Evolutionary conservation across 1,284 basidiomycete genomes (phyloP).

Genomic region (Clitocybe nebularis): DNA sequence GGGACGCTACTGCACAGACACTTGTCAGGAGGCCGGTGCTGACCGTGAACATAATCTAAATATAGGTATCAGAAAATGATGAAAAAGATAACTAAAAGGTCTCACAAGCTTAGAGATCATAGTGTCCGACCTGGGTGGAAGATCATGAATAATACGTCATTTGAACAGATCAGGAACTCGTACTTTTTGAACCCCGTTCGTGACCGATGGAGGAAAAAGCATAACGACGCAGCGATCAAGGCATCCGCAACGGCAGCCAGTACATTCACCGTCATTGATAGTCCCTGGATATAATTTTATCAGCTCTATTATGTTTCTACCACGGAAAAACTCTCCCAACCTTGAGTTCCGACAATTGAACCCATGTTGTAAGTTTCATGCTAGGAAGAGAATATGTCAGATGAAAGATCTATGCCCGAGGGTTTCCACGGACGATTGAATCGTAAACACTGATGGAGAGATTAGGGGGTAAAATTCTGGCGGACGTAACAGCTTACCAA

Average conservation of each 20-base stretch:
- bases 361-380: constrained; percentile 39
- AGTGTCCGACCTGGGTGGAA: constrained; percentile 41
- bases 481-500: constrained; percentile 25
- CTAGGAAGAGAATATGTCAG: constrained; percentile 20
- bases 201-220: constrained; percentile 44
- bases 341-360: constrained; percentile 40
- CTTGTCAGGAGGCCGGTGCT: constrained; percentile 54
- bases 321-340: constrained; percentile 21
- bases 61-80: constrained; percentile 4
- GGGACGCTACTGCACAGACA: constrained; percentile 50
- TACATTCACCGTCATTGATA: constrained; percentile 54
- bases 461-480: constrained; percentile 4
- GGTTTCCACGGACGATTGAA: too few species aligned
- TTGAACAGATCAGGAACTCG: constrained; percentile 7
- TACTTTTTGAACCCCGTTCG: constrained; percentile 52
- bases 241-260: constrained; percentile 48
- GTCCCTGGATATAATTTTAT: constrained; percentile 28
- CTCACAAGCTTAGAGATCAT: constrained; percentile 52
- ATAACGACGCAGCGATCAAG: constrained; percentile 46
- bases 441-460: constrained; percentile 34
- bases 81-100: not conserved
- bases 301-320: not conserved
- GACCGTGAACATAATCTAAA: constrained; percentile 49
- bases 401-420: too few species aligned
- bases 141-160: constrained; percentile 2